A percentile compares a stretch with the other conserved stretches of the same genome.
phyloP scores from a whole-genome alignment of 1,284 basidiomycete species.

The Boletellus deceptivus region DNA sequence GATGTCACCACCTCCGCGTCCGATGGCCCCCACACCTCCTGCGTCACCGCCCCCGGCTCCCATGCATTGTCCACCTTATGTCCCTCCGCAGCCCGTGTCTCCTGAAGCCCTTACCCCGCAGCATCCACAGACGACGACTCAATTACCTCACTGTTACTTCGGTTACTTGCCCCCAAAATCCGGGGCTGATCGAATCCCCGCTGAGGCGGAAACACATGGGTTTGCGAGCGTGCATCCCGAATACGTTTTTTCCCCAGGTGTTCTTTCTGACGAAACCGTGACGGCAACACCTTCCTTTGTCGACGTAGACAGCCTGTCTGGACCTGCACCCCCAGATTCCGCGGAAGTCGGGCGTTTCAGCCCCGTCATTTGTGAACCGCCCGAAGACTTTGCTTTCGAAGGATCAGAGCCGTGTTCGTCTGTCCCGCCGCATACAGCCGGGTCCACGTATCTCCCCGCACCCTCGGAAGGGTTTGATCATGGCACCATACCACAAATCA shows the following conservation, averaged over 20 bases:
- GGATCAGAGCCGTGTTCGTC: slow-evolving; percentile 16
- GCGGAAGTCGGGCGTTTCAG: slow-evolving; percentile 29
- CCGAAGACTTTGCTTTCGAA: slow-evolving; percentile 28
- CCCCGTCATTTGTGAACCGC: slow-evolving; percentile 30
- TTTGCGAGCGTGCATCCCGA: slow-evolving; percentile 18
- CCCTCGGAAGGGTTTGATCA: slow-evolving; percentile 9
- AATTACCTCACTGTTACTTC: slow-evolving; percentile 29
- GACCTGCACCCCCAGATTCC: slow-evolving; percentile 17
- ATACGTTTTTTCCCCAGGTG: slow-evolving; percentile 17
- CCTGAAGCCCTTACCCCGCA: slow-evolving; percentile 23
- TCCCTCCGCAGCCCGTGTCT: slow-evolving; percentile 16
- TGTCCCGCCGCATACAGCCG: slow-evolving; percentile 12
- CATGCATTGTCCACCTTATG: slow-evolving; percentile 11
- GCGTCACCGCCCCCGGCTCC: slow-evolving; percentile 12
- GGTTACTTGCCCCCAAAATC: slow-evolving; percentile 23
- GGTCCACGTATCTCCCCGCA: slow-evolving; percentile 15
- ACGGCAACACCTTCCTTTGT: slow-evolving; percentile 22
- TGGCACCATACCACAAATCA: slow-evolving; percentile 29
- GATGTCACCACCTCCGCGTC: slow-evolving; percentile 21
- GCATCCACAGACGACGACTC: slow-evolving; percentile 21
- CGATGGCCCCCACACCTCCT: slow-evolving; percentile 16
- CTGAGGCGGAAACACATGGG: slow-evolving; percentile 9
- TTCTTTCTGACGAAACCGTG: slow-evolving; percentile 11
- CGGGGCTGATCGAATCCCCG: slow-evolving; percentile 29
- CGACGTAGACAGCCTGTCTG: slow-evolving; percentile 11